Conservation (phyloP, 2,329 filamentous ascomycete species). For the Leptographium flavum region DNA sequence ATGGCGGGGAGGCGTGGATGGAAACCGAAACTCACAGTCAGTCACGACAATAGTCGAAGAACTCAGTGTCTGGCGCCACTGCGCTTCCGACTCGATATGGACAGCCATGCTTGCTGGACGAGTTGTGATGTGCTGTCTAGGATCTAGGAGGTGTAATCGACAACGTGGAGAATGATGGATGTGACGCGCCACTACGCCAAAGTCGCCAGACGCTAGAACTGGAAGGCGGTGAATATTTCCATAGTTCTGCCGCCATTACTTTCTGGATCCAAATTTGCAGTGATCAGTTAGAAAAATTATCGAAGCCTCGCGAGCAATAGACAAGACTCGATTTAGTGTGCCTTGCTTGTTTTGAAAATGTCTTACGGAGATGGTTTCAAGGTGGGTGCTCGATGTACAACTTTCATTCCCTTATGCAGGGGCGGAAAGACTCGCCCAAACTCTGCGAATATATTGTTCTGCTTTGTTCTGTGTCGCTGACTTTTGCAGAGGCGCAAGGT, state of each 20-base stretch:
- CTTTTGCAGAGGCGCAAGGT: slow-evolving; percentile 35
- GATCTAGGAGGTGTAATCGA: background rate
- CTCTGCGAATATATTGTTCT: too few species aligned
- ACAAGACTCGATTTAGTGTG: background rate
- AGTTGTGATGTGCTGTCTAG: background rate
- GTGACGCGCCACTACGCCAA: too few species aligned
- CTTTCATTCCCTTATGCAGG: too few species aligned
- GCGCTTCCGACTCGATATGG: slow-evolving; percentile 47
- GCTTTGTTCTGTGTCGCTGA: too few species aligned
- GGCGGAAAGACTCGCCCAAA: too few species aligned
- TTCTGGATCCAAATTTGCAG: background rate
- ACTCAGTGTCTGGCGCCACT: slow-evolving; percentile 60
- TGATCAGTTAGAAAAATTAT: too few species aligned
- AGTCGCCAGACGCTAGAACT: background rate
- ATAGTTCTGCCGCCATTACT: background rate
- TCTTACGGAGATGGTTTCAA: slow-evolving; percentile 13
- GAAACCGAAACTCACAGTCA: slow-evolving; percentile 49
- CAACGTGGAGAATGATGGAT: background rate
- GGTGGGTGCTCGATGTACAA: background rate
- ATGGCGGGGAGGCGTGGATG: slow-evolving; percentile 7
- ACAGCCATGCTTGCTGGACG: slow-evolving; percentile 28
- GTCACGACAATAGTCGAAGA: slow-evolving; percentile 70
- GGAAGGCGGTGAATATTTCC: background rate
- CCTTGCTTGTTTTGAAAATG: slow-evolving; percentile 3
- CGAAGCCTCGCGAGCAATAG: background rate